A percentile compares a stretch with the other conserved stretches of the same genome.
These are phyloP conservation scores for Albatrellus ellisii DNA, from an alignment of 768 basidiomycete species.

Conservation along the genomic window DNA sequence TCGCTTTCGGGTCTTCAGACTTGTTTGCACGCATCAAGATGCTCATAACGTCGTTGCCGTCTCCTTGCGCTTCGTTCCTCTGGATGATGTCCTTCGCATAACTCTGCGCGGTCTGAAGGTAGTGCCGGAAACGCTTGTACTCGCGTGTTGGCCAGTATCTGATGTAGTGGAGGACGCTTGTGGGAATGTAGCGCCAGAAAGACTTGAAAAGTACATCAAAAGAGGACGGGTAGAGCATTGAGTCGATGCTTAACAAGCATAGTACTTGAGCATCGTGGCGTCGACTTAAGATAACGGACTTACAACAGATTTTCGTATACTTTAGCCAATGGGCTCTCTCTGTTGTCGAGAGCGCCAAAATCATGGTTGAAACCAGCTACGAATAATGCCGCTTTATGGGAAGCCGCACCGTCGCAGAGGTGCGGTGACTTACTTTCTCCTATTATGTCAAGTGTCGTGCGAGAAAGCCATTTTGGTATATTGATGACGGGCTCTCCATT, in stretches of 20 bases:
- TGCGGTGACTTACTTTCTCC: constrained; percentile 12
- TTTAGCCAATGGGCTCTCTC: constrained; percentile 11
- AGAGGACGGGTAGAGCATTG: constrained; percentile 4
- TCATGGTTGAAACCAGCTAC: constrained; percentile 17
- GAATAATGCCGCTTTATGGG: background rate
- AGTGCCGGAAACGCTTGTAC: constrained; percentile 4
- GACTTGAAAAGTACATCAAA: constrained; percentile 10
- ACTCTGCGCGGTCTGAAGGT: constrained; percentile 3
- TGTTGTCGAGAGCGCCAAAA: constrained; percentile 15
- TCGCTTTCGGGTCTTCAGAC: constrained; percentile 7
- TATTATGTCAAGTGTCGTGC: constrained; percentile 19
- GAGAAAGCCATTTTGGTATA: constrained; percentile 13
- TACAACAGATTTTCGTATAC: constrained; percentile 17
- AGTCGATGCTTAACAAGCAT: constrained; percentile 2
- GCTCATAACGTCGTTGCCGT: constrained; percentile 14
- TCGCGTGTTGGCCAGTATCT: constrained; percentile 9
- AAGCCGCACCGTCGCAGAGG: background rate
- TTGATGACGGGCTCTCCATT: constrained; percentile 6
- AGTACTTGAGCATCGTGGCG: background rate
- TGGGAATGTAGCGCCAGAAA: constrained; percentile 13
- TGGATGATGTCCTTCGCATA: constrained; percentile 6
- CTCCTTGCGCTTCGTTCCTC: constrained; percentile 3
- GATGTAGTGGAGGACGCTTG: constrained; percentile 3
- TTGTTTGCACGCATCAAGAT: constrained; percentile 14
- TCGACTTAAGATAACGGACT: background rate